Base-by-base conservation (phyloP, 1,284 basidiomycete species). In the Calocybe gambosa region DNA sequence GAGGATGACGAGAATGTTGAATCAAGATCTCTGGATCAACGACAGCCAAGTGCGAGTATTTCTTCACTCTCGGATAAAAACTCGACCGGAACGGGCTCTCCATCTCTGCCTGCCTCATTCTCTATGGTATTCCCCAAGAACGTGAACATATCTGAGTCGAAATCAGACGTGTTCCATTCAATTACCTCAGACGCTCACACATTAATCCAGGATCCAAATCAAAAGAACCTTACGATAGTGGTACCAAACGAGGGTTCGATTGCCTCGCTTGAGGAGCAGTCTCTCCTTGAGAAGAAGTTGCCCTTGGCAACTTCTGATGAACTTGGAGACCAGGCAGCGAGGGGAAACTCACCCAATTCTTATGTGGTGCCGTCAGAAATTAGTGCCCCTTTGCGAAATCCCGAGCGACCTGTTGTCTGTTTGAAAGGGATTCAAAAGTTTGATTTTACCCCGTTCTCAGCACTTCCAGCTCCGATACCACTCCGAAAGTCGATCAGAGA, bases 401-500 rank as follows among this genome's bases (percentile, higher is more conserved):
- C n/a, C 8, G n/a, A 34, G 2, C 28, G 13, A 5, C 25, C 25
- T 5, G 29, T 8, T 13, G 12, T 31, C 13, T 15, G 9, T 18
- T 56, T 58, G 1, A 55, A 59, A 47, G 50, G 47, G 12, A 37
- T 50, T 25, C 37, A 53, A 13, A 55, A 52, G 38, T 36, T 56
- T 33, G 52, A 43, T 38, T 39, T 58, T 39, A 20, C 69, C 42
- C 52, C 56, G 23, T 78, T 84, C 54, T 77, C 81, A 1, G 66
- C 68, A 20, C 68, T 87, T 29, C 80, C 83, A 21, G 80, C 75
- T 1, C 83, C 83, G 1, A 74, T 80, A 39, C 80, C 82, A 3
- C 63, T 86, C 35, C 77, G 79, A 26, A 88, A 87, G 61, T 85
- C 82, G 0, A 73, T 76, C 50, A 77, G 77, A 23, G 82, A 83